phyloP scores from a whole-genome alignment of 306 rosid genomes.

The Cucumis cinereus region DNA sequence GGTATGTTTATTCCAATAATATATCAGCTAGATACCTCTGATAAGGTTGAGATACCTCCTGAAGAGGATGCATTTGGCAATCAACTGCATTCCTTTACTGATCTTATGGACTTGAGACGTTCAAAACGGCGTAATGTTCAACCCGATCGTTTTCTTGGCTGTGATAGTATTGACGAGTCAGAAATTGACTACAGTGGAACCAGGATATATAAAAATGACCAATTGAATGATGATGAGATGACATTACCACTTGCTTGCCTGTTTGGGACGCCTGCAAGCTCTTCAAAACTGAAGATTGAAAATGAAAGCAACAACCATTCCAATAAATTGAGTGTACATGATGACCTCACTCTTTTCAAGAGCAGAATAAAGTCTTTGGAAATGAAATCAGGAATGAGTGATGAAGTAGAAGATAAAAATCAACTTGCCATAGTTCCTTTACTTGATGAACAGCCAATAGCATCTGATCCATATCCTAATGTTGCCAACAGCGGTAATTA shows the following conservation, averaged over 20 bases:
- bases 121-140: constrained; percentile 74
- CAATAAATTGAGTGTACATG: neutral
- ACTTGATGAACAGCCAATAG: constrained; percentile 24
- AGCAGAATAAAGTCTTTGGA: constrained; percentile 14
- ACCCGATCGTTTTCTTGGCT: constrained; percentile 81
- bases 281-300: constrained; percentile 8
- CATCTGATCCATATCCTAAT: constrained; percentile 10
- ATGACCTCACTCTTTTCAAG: constrained; percentile 19
- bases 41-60: constrained; percentile 8
- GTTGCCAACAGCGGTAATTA: constrained; percentile 14
- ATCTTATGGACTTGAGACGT: constrained; percentile 46
- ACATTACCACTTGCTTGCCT: constrained; percentile 39
- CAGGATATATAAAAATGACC: constrained; percentile 36
- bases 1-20: constrained; percentile 33
- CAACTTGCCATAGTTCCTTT: constrained; percentile 46
- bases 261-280: constrained; percentile 18
- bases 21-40: constrained; percentile 26
- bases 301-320: constrained; percentile 9
- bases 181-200: constrained; percentile 48
- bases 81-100: constrained; percentile 19
- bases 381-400: constrained; percentile 17
- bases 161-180: constrained; percentile 28
- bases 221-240: constrained; percentile 43
- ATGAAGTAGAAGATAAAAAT: constrained; percentile 14
- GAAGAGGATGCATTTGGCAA: constrained; percentile 16